phyloP scores from a whole-genome alignment of 805 yeast genomes.

The Nakazawaea ambrosiae region DNA sequence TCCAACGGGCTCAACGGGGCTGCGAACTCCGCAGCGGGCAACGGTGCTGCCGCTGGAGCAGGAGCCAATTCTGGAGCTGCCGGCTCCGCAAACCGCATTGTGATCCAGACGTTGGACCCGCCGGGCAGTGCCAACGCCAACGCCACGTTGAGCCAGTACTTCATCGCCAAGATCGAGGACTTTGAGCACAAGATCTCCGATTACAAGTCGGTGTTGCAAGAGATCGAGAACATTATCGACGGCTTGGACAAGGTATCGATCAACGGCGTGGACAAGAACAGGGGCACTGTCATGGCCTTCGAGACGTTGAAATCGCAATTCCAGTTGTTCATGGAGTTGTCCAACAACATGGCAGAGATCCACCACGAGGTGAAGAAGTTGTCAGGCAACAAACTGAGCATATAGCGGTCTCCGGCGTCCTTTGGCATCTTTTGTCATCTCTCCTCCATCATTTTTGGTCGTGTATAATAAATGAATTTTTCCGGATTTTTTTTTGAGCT shows the following conservation, averaged over 20 bases:
- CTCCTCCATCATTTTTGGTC: no score
- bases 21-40: no score
- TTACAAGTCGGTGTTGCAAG: constrained; percentile 39
- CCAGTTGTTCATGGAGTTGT: constrained; percentile 63
- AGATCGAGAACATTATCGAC: constrained; percentile 55
- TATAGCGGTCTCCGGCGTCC: background rate
- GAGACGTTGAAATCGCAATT: constrained; percentile 64
- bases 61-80: constrained; percentile 23
- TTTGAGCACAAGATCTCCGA: constrained; percentile 39
- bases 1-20: constrained; percentile 1
- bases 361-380: constrained; percentile 44
- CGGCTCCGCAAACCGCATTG: no score
- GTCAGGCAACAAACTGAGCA: background rate
- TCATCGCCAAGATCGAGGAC: constrained; percentile 35
- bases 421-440: no score
- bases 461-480: no score
- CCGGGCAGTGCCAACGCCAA: constrained; percentile 31
- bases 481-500: no score
- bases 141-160: constrained; percentile 45
- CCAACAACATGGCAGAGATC: constrained; percentile 65
- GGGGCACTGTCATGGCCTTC: constrained; percentile 43
- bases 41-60: constrained; percentile 23
- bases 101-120: constrained; percentile 9
- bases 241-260: constrained; percentile 50
- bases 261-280: constrained; percentile 20